Evolutionary conservation across 2,329 filamentous ascomycete genomes (phyloP), one percentile per base, ranked within the genome.

Genomic region (Stemphylium vesicarium): DNA sequence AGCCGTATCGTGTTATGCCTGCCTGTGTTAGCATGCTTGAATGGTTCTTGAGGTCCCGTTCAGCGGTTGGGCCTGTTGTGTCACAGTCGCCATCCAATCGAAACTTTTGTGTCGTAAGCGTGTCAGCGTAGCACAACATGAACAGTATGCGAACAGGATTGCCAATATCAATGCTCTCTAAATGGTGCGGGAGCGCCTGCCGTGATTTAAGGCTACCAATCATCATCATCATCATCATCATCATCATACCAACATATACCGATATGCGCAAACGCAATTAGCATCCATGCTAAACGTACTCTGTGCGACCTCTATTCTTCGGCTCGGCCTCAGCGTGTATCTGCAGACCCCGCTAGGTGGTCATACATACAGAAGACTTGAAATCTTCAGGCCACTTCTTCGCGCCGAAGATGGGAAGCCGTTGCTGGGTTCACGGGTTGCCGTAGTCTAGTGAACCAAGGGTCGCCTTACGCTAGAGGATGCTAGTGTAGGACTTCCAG

Each of bases 71-170:
- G 13, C 18, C 36, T 18, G 20, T n/a, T 13, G 50, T 41, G 41
- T 50, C n/a, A 54, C 45, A 13, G 8, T 16, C 6, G 13, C 18
- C 13, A 11, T 32, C 43, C 16, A 37, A 29, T 47, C 16, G 24
- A 22, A 15, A 12, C 9, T 16, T 11, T 22, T 9, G 38, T 26
- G 39, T 35, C 42, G 31, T 11, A 41, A 43, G 35, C 38, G 4
- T 53, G 53, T 48, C 50, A 50, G 50, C 31, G 43, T 60, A 10
- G 32, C 50, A 57, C 60, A 35, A 20, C 54, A 57, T 56, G 45
- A 38, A 49, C 50, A 48, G 4, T n/a, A 60, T 56, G 60, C 56
- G 43, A 60, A 56, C 52, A 24, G 42, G 44, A 15, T 40, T 44
- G 47, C 38, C 45, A 36, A 50, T 36, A 26, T 10, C 26, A 48